These are phyloP conservation scores for Aspergillus amoenus DNA, from an alignment of 2,329 filamentous ascomycete species.

Conservation along the genomic window DNA sequence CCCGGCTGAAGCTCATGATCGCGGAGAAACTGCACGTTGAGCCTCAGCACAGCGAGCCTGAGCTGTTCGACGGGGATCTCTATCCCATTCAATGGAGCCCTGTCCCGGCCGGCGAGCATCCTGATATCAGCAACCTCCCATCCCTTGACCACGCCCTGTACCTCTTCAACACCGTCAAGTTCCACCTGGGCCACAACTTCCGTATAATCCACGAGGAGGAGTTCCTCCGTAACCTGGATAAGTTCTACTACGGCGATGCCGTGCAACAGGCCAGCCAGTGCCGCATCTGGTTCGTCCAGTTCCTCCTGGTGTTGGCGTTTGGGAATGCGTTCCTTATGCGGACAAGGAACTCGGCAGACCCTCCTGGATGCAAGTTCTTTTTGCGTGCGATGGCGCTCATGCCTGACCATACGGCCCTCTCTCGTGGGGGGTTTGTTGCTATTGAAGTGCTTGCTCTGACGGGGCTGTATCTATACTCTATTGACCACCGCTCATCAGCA, in stretches of 20 bases:
- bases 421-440: conserved; percentile 28
- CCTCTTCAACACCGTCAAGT: conserved; percentile 57
- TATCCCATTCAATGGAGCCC: conserved; percentile 25
- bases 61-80: conserved; percentile 28
- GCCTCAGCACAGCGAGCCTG: conserved; percentile 25
- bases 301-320: conserved; percentile 55
- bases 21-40: conserved; percentile 24
- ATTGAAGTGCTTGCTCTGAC: conserved; percentile 38
- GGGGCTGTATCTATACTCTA: conserved; percentile 42
- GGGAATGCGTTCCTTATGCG: conserved; percentile 54
- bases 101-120: conserved; percentile 23
- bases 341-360: conserved; percentile 23
- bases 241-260: conserved; percentile 42
- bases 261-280: conserved; percentile 24
- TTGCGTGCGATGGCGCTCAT: conserved; percentile 40
- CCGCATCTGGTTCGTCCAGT: conserved; percentile 54
- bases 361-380: conserved; percentile 41
- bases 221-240: conserved; percentile 37
- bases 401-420: conserved; percentile 36
- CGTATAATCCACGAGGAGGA: conserved; percentile 55
- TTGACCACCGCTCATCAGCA: conserved; percentile 42
- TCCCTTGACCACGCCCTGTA: conserved; percentile 54
- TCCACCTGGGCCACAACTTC: conserved; percentile 55
- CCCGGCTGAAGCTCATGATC: conserved; percentile 25
- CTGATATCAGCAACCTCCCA: conserved; percentile 44